Percentiles rank a stretch among this genome's conserved stretches.
Conservation (phyloP, 1,139 yeast species). For the Diutina rugosa region DNA sequence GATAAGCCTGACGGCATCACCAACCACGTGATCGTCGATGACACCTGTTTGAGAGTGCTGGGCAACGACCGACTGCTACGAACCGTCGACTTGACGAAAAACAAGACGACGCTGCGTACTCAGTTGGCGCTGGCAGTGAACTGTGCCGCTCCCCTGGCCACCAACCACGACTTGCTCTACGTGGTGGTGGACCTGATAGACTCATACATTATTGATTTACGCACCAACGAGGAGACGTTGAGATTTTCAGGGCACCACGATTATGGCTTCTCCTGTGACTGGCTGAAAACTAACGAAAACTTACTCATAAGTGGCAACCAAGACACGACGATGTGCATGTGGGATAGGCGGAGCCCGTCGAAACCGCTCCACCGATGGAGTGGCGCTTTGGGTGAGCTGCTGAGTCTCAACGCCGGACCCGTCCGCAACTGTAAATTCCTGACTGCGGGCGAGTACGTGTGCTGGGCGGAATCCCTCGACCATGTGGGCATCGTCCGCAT, state of each 20-base stretch:
- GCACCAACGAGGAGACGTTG: conserved; percentile 7
- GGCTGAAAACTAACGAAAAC: conserved; percentile 33
- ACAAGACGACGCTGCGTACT: conserved; percentile 6
- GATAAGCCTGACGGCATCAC: conserved; percentile 37
- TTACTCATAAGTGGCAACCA: conserved; percentile 45
- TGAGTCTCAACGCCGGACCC: conserved; percentile 22
- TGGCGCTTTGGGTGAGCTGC: conserved; percentile 19
- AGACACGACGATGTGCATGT: conserved; percentile 43
- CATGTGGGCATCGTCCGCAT: conserved; percentile 39
- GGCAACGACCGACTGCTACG: conserved; percentile 36
- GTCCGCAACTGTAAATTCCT: conserved; percentile 43
- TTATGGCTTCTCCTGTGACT: conserved; percentile 49
- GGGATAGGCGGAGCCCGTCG: conserved; percentile 31
- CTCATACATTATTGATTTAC: conserved; percentile 31
- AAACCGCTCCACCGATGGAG: conserved; percentile 19
- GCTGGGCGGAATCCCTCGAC: conserved; percentile 52
- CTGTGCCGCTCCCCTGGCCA: conserved; percentile 28
- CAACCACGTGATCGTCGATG: conserved; percentile 33
- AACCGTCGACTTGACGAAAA: conserved; percentile 20
- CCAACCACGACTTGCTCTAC: conserved; percentile 22
- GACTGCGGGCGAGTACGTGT: conserved; percentile 27
- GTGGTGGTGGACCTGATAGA: conserved; percentile 39
- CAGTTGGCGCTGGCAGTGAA: conserved; percentile 38
- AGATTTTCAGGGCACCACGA: conserved; percentile 37
- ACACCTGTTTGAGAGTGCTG: conserved; percentile 13